These are phyloP conservation scores for Erucastrum elatum DNA, from an alignment of 345 rosid genomes.

Conservation along the genomic window DNA sequence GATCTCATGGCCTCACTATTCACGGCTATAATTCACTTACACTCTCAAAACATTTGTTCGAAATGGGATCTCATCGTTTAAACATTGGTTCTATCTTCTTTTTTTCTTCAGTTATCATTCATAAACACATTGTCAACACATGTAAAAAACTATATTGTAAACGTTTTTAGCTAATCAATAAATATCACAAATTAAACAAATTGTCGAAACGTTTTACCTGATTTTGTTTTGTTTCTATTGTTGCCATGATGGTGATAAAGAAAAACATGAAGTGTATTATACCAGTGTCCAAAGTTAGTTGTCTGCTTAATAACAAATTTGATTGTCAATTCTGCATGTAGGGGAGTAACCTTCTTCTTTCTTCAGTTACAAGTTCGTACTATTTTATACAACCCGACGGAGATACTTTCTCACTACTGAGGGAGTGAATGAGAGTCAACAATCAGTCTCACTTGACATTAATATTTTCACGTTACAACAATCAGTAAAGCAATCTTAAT, in stretches of 20 bases:
- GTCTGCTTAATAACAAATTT: not conserved
- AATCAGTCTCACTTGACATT: constrained; percentile 15
- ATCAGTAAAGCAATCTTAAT: not conserved
- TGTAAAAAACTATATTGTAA: not conserved
- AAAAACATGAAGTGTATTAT: not conserved
- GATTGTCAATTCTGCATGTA: not conserved
- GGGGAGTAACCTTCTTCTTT: not conserved
- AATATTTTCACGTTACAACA: not conserved
- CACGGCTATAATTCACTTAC: not conserved
- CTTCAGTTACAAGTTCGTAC: not conserved
- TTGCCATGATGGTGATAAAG: not conserved
- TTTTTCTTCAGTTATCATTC: not conserved
- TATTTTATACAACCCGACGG: not conserved
- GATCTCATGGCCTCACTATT: not conserved
- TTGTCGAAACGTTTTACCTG: not conserved
- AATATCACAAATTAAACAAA: not conserved
- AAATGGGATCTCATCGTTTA: not conserved
- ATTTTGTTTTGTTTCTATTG: not conserved
- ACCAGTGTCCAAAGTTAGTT: not conserved
- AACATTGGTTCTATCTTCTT: not conserved
- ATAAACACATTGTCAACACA: not conserved
- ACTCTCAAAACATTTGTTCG: not conserved
- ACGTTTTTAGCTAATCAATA: not conserved
- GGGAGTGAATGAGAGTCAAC: constrained; percentile 11
- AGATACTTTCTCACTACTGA: not conserved